Base-by-base conservation (phyloP, 352 stramenopile genomes). In the Peronosclerospora sorghi region DNA sequence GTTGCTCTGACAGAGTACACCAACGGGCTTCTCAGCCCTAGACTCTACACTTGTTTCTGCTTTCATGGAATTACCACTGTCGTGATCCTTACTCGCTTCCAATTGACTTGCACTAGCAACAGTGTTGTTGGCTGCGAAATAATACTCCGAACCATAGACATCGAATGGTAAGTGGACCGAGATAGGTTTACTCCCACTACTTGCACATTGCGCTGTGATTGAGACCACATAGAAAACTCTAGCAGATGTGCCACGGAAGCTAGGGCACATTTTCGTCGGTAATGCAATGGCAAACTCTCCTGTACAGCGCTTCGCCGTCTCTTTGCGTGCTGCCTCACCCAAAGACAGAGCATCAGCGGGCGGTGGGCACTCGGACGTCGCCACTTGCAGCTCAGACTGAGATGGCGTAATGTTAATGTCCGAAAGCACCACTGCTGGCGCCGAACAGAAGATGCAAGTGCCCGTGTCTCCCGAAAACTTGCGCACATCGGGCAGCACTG, bases 211-310 rank as follows among this genome's bases (percentile, higher is more conserved):
- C 34, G 48, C 62, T 20, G 64, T 80, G 45, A 84, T 74, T 8
- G 72, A 71, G 17, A 84, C 38, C 14, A 76, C 51, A 47, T 84
- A 84, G 28, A 84, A 78, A n/a, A 78, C 66, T 8, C 62, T 56
- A 24, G 72, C 68, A 2, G 64, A 76, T 5, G 52, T 66, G 28
- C 72, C 72, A 23, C 69, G 56, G 46, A 84, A 84, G 29, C 64
- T 74, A 2, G 72, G 72, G 19, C 72, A 82, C 5, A 78, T 48
- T 2, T 59, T 54, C 26, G 61, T 27, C 0, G 72, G 72, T 15
- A 84, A 35, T 14, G 66, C 61, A 39, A 82, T 65, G 1, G 72
- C 68, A 46, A 82, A 84, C 41, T 72, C 67, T 15, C 61, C 46
- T 10, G 53, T 71, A 32, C 64, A 76, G 15, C 65, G 64, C 28